Base-by-base conservation (phyloP, 257 asterid species). In the Nicotiana otophora region DNA sequence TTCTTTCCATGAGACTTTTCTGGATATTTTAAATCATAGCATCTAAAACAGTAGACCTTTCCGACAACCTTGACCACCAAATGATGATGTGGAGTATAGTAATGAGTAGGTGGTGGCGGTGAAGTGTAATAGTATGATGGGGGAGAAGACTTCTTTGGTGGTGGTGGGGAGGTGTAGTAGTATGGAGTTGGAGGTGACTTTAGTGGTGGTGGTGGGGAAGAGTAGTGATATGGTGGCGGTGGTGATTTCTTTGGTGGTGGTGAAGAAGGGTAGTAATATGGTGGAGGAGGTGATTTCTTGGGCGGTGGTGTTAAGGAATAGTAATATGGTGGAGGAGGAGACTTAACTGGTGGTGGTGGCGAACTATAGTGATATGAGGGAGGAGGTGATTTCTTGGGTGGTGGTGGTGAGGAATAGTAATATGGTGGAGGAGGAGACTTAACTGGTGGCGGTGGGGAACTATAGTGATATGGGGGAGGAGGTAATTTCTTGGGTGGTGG, bases 11-110 rank as follows among this genome's bases (percentile, higher is more conserved):
- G 76, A 36, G 46, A 36, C 10, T 36, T 36, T 7, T 36, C 10
- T 36, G 46, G 46, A 0, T 36, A 36, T 36, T 36, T 36, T 36
- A 8, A 36, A 36, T 91, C 86, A 20, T 92, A 89, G 89, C 98
- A 93, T 78, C 78, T 86, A 85, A 85, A 88, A 64, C 94, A 92
- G 26, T 92, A 93, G 3, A 93, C 98, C 84, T 93, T 90, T 78
- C 98, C 98, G 0, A 87, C 86, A 19, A 92, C 97, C 82, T 89
- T 92, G 4, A 93, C 92, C 1, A 93, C 89, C 5, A 86, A 57
- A 4, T 89, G 79, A 81, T 88, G 90, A 70, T 87, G 92, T 5
- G 85, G 90, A 7, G 88, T 91, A 69, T 81, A 77, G 74, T 86
- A 81, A 84, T 87, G 26, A 78, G 87, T 90, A 81, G 39, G 62